phyloP scores from a whole-genome alignment of 768 basidiomycete species.

The Strobilomyces confusus region DNA sequence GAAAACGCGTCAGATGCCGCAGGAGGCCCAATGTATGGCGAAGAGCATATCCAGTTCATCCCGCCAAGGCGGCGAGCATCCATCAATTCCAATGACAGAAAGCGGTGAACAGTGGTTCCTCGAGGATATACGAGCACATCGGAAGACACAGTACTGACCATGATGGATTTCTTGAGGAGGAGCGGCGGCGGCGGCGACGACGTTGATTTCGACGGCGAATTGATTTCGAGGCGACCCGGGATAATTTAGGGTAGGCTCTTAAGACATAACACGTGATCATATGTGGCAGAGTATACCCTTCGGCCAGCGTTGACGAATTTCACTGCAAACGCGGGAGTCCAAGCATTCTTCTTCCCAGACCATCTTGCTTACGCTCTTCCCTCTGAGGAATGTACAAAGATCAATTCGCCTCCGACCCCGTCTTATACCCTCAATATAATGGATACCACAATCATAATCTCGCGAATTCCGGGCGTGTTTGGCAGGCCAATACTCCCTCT shows the following conservation, averaged over 20 bases:
- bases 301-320: neutral
- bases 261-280: slow-evolving; percentile 25
- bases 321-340: neutral
- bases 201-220: slow-evolving; percentile 22
- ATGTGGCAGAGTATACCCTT: neutral
- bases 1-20: slow-evolving; percentile 13
- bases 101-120: neutral
- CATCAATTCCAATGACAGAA: slow-evolving; percentile 18
- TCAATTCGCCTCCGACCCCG: slow-evolving; percentile 2
- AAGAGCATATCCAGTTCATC: slow-evolving; percentile 16
- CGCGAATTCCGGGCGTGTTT: slow-evolving; percentile 11
- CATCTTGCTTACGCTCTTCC: neutral
- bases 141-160: slow-evolving; percentile 27
- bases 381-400: slow-evolving; percentile 23
- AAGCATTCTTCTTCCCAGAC: neutral
- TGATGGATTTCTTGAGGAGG: slow-evolving; percentile 29
- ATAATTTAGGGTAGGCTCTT: slow-evolving; percentile 24
- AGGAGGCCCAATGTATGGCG: neutral
- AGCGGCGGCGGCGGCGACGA: slow-evolving; percentile 13
- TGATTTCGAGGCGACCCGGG: neutral
- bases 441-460: slow-evolving; percentile 16
- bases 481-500: slow-evolving; percentile 23
- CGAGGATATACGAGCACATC: neutral
- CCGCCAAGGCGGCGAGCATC: slow-evolving; percentile 19
- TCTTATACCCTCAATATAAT: slow-evolving; percentile 18